A percentile compares a stretch with the other conserved stretches of the same genome.
Evolutionary conservation across 2,329 filamentous ascomycete species (phyloP).

Genomic region (Tolypocladium capitatum): DNA sequence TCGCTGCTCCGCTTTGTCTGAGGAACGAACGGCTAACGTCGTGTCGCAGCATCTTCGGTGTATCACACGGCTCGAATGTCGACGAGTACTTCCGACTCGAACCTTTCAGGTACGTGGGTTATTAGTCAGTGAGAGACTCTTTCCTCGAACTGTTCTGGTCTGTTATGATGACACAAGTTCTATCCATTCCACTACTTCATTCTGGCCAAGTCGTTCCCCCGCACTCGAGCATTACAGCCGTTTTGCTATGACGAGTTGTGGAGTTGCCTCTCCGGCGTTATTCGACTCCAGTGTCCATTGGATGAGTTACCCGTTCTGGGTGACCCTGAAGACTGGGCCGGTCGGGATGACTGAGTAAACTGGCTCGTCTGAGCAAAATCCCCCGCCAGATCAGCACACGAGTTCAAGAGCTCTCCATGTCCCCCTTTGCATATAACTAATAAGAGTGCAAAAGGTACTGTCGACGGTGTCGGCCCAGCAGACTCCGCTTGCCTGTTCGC

Average conservation of each 20-base stretch:
- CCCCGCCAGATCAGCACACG: neutral
- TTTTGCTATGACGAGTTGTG: slow-evolving; percentile 58
- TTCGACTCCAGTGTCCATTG: slow-evolving; percentile 44
- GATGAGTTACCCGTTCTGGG: slow-evolving; percentile 43
- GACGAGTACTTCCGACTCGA: neutral
- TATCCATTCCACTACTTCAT: slow-evolving; percentile 66
- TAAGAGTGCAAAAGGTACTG: neutral
- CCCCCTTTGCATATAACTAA: neutral
- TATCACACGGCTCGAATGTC: neutral
- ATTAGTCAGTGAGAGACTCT: too few species aligned
- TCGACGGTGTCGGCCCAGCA: neutral
- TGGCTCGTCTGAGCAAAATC: slow-evolving; percentile 42
- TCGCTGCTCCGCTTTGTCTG: neutral
- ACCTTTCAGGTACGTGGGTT: slow-evolving; percentile 9
- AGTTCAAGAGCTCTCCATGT: neutral
- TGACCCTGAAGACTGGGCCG: slow-evolving; percentile 31
- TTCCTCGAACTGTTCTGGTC: neutral
- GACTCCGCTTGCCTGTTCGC: neutral
- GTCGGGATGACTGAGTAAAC: slow-evolving; percentile 54
- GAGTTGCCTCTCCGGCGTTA: slow-evolving; percentile 47
- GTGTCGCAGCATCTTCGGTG: neutral
- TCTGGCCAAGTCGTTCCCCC: slow-evolving; percentile 59
- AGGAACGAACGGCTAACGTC: neutral
- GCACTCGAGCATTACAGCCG: slow-evolving; percentile 40
- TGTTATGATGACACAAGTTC: slow-evolving; percentile 37